Percentiles rank a stretch among this genome's conserved stretches.
Evolutionary conservation across 2,329 filamentous ascomycete genomes (phyloP).

Genomic region (Aureobasidium sp.): DNA sequence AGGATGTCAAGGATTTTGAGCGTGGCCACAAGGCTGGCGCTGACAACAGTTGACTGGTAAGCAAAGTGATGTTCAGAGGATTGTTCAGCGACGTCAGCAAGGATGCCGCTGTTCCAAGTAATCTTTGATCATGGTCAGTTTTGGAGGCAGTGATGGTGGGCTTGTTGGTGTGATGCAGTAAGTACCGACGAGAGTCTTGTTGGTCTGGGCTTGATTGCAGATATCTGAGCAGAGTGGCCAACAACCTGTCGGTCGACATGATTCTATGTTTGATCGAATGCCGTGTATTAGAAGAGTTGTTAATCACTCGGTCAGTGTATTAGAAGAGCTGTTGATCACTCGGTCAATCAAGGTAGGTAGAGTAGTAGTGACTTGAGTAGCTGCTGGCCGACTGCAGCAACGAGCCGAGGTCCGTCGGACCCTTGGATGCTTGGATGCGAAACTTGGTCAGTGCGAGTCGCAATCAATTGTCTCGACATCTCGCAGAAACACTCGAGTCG

Average conservation of each 20-base stretch:
- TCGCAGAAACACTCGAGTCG: background rate
- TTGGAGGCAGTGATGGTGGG: background rate
- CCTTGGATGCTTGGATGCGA: background rate
- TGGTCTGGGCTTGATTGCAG: slow-evolving; percentile 50
- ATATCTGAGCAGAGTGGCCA: slow-evolving; percentile 58
- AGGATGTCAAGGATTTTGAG: slow-evolving; percentile 54
- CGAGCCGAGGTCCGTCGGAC: background rate
- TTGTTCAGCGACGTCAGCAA: slow-evolving; percentile 64
- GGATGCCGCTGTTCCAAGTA: slow-evolving; percentile 58
- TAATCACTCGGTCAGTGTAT: too few relatives aligned
- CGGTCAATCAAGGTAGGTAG: too few relatives aligned
- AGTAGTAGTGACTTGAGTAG: background rate
- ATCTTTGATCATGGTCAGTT: slow-evolving; percentile 25
- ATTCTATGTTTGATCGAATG: slow-evolving; percentile 10
- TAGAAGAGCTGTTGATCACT: too few relatives aligned
- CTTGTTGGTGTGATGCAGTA: slow-evolving; percentile 23
- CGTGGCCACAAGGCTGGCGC: slow-evolving; percentile 62
- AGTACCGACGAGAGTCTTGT: slow-evolving; percentile 52
- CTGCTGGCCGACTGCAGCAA: too few relatives aligned
- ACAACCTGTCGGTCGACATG: slow-evolving; percentile 60
- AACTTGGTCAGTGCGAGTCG: background rate
- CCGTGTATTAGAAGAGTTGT: background rate
- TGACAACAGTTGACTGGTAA: slow-evolving; percentile 63
- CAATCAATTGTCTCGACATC: background rate
- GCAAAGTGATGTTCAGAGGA: slow-evolving; percentile 63